Base-by-base conservation (phyloP, 768 basidiomycete genomes). In the Mrakia hoshinonis region DNA sequence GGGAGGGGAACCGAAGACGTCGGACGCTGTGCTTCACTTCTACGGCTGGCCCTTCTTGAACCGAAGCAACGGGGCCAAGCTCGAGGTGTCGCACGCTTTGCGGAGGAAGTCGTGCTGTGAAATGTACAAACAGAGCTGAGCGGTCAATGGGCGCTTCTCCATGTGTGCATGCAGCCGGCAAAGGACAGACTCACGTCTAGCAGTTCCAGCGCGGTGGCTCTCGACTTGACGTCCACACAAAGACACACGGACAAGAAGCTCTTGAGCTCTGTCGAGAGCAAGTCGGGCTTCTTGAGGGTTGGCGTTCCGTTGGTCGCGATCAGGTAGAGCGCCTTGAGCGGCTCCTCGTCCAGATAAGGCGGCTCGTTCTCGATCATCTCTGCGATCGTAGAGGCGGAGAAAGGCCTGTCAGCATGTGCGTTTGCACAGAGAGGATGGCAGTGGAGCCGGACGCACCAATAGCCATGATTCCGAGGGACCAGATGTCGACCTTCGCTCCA, bases 301-400 rank as follows among this genome's bases (percentile, higher is more conserved):
- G 96, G 96, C 22, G 96, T 98, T 15, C 96, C 96, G 77, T 98
- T 97, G 52, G 95, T 99, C 46, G 95, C 96, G 76, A 97, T 96
- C 73, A 96, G 81, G 80, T 97, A 96, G 58, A 97, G 81, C 24
- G 94, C 93, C 82, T 94, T 91, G 72, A 95, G 82, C 0, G 93
- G 93, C 76, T 97, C 93, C 78, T 97, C 93, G 75, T 95, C 92
- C 49, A 97, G 83, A 79, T 96, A 95, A 7, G 93, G 93, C 2
- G 93, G 93, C 80, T 96, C 93, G 76, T 92, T 93, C 80, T 97
- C 93, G 74, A 97, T 94, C 94, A 97, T 97, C 83, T 97, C 68
- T 61, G n/a, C n/a, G n/a, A 36, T 1, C 0, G 34, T 3, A 20
- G 22, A 38, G 4, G 20, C 22, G 20, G n/a, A 36, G 3, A 13